phyloP scores from a whole-genome alignment of 768 basidiomycete genomes.

The Suillus subalutaceus region DNA sequence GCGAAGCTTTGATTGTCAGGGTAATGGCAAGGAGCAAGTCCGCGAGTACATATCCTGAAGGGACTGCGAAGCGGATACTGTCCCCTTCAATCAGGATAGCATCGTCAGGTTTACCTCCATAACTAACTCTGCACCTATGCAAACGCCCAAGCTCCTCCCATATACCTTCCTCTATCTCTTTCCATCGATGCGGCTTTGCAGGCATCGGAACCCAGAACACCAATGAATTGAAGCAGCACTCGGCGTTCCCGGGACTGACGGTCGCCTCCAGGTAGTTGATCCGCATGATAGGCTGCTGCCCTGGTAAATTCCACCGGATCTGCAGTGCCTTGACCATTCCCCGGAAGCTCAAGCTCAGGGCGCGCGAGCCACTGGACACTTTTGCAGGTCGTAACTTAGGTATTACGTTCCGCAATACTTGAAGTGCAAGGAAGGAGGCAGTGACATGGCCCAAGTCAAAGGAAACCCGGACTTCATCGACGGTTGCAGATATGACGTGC shows the following conservation, averaged over 20 bases:
- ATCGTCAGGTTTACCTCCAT: constrained; percentile 32
- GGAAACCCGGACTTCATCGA: constrained; percentile 54
- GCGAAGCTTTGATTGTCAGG: constrained; percentile 70
- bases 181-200: constrained; percentile 36
- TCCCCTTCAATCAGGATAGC: constrained; percentile 60
- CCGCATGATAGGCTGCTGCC: constrained; percentile 48
- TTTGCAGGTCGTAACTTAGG: constrained; percentile 11
- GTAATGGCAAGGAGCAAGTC: constrained; percentile 74
- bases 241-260: constrained; percentile 22
- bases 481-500: constrained; percentile 48
- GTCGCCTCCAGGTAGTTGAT: constrained; percentile 27
- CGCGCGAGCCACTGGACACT: background rate
- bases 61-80: constrained; percentile 75
- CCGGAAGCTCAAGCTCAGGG: constrained; percentile 27
- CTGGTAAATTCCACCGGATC: constrained; percentile 49
- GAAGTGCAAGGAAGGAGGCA: constrained; percentile 60
- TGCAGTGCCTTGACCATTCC: constrained; percentile 48
- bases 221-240: constrained; percentile 44
- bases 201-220: constrained; percentile 62
- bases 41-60: constrained; percentile 74
- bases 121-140: constrained; percentile 50
- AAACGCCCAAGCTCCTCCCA: constrained; percentile 81
- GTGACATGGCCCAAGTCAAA: constrained; percentile 73
- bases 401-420: constrained; percentile 44
- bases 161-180: constrained; percentile 38